Percentiles rank a stretch among this genome's conserved stretches.
Conservation (phyloP, 2,329 filamentous ascomycete species). For the Fusarium papillatum region DNA sequence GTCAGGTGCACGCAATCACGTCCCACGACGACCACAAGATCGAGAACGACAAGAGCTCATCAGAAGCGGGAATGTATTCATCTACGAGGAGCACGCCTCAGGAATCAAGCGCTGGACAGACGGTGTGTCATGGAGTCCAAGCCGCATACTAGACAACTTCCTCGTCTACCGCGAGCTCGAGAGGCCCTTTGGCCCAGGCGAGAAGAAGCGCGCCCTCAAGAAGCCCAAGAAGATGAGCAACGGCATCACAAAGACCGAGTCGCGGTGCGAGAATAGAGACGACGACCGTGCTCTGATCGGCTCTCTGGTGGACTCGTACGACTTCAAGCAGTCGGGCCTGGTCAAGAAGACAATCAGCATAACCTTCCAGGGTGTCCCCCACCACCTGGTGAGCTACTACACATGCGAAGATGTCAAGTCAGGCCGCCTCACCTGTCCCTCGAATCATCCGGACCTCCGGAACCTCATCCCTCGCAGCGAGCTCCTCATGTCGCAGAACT, state of each 20-base stretch:
- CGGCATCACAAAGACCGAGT: slow-evolving; percentile 53
- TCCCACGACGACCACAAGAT: slow-evolving; percentile 88
- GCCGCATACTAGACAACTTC: slow-evolving; percentile 87
- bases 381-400: slow-evolving; percentile 94
- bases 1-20: slow-evolving; percentile 77
- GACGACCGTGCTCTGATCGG: slow-evolving; percentile 71
- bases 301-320: slow-evolving; percentile 90
- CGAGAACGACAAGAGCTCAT: slow-evolving; percentile 84
- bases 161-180: slow-evolving; percentile 88
- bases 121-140: slow-evolving; percentile 91
- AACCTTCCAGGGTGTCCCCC: slow-evolving; percentile 78
- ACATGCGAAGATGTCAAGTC: slow-evolving; percentile 82
- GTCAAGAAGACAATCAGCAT: slow-evolving; percentile 96
- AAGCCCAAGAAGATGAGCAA: slow-evolving; percentile 62
- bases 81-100: slow-evolving; percentile 92
- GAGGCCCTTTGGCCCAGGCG: slow-evolving; percentile 82
- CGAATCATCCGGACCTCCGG: slow-evolving; percentile 55
- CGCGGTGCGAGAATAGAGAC: slow-evolving; percentile 40
- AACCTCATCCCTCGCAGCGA: slow-evolving; percentile 68
- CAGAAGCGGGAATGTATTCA: slow-evolving; percentile 87
- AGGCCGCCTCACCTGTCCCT: slow-evolving; percentile 70
- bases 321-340: slow-evolving; percentile 85
- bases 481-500: slow-evolving; percentile 74
- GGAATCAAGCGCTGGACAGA: slow-evolving; percentile 97
- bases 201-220: slow-evolving; percentile 89